Conservation (phyloP, 2,329 filamentous ascomycete genomes). For the Hawksworthiomyces lignivorus region DNA sequence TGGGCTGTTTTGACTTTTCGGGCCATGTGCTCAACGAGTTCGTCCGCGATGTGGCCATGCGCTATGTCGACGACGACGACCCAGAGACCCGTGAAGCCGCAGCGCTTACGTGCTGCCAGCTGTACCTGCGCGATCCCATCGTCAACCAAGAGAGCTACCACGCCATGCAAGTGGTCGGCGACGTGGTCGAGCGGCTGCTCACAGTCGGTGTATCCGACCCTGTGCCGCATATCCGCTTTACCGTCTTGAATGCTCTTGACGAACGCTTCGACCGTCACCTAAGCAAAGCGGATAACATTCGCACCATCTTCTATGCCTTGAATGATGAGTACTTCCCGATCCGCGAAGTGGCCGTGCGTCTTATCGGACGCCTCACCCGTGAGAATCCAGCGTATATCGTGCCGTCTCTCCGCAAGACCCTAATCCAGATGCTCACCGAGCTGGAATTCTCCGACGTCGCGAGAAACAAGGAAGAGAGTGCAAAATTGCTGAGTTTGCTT, state of each 20-base stretch:
- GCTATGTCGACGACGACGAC: slow-evolving; percentile 95
- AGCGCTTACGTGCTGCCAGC: slow-evolving; percentile 91
- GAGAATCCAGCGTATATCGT: slow-evolving; percentile 97
- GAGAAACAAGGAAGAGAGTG: slow-evolving; percentile 92
- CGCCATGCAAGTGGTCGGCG: slow-evolving; percentile 91
- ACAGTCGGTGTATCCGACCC: slow-evolving; percentile 92
- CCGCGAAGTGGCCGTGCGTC: slow-evolving; percentile 88
- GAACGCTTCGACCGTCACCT: slow-evolving; percentile 91
- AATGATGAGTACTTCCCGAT: slow-evolving; percentile 94
- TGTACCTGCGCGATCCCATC: slow-evolving; percentile 94
- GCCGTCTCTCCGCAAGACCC: slow-evolving; percentile 84
- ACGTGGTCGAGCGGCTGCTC: slow-evolving; percentile 93
- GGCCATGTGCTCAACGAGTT: slow-evolving; percentile 96
- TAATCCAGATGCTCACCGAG: slow-evolving; percentile 93
- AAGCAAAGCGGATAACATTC: slow-evolving; percentile 95
- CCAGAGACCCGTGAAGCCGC: slow-evolving; percentile 89
- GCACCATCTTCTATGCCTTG: slow-evolving; percentile 87
- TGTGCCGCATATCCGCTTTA: slow-evolving; percentile 79
- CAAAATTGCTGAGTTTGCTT: slow-evolving; percentile 82
- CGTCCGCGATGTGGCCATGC: slow-evolving; percentile 93
- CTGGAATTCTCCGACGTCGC: slow-evolving; percentile 93
- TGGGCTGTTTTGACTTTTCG: slow-evolving; percentile 96
- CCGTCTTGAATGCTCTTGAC: slow-evolving; percentile 82
- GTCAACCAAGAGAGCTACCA: slow-evolving; percentile 97
- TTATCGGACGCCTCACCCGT: slow-evolving; percentile 85